phyloP scores from a whole-genome alignment of 495 filamentous ascomycete species.

The Annulohypoxylon bovei region DNA sequence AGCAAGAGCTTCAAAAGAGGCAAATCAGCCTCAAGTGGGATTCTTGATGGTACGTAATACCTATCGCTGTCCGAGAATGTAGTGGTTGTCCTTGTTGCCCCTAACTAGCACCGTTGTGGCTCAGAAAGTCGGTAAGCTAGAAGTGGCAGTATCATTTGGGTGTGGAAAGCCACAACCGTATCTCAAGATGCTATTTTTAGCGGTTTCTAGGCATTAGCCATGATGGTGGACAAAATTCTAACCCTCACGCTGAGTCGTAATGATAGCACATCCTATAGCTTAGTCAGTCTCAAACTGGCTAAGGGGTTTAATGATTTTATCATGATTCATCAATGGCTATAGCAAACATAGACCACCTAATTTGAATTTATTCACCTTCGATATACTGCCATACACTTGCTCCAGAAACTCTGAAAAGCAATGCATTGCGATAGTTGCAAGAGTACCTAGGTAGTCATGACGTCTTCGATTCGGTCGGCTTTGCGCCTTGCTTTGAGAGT shows the following conservation, averaged over 20 bases:
- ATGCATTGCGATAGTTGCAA: background rate
- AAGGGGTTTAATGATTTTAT: background rate
- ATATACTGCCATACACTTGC: too few relatives aligned
- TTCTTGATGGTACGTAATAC: background rate
- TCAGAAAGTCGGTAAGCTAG: background rate
- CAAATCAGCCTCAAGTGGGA: constrained; percentile 62
- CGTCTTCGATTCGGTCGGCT: constrained; percentile 33
- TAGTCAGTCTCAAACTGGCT: background rate
- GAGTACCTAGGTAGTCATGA: constrained; percentile 35
- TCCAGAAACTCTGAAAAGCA: constrained; percentile 8
- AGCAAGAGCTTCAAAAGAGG: constrained; percentile 63
- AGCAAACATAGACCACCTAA: background rate
- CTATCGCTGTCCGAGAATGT: background rate
- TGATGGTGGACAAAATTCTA: background rate
- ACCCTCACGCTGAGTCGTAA: background rate
- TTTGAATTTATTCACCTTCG: background rate
- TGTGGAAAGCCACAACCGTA: background rate
- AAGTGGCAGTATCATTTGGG: background rate
- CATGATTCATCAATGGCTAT: background rate
- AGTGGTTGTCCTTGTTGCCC: background rate
- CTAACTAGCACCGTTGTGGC: background rate
- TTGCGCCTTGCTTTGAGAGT: constrained; percentile 2
- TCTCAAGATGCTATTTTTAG: background rate
- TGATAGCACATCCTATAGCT: background rate
- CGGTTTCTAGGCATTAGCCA: background rate